phyloP scores from a whole-genome alignment of 371 early-diverging fungal genomes.

The Racocetra persica region DNA sequence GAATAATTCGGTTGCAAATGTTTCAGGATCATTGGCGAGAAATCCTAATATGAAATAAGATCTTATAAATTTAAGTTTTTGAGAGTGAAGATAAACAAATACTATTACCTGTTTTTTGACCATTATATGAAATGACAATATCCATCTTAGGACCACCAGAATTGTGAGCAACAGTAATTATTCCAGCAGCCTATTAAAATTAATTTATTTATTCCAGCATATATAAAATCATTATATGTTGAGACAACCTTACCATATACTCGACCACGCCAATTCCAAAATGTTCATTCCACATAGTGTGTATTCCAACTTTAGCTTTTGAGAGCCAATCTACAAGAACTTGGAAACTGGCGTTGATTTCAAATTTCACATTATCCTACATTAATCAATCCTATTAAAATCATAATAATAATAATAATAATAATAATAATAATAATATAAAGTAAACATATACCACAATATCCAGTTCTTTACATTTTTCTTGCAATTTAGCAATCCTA shows the following conservation, averaged over 20 bases:
- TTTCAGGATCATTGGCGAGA: slow-evolving; percentile 68
- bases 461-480: slow-evolving; percentile 56
- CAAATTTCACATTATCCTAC: slow-evolving; percentile 77
- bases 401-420: slow-evolving; percentile 10
- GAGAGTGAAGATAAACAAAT: neutral
- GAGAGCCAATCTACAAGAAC: slow-evolving; percentile 66
- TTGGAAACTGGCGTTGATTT: slow-evolving; percentile 83
- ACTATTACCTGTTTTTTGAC: slow-evolving; percentile 53
- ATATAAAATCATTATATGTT: neutral
- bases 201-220: neutral
- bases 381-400: slow-evolving; percentile 5
- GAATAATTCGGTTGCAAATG: slow-evolving; percentile 71
- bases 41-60: slow-evolving; percentile 59
- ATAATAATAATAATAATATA: neutral
- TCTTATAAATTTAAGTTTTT: neutral
- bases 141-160: slow-evolving; percentile 95
- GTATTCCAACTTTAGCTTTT: slow-evolving; percentile 80
- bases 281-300: slow-evolving; percentile 97
- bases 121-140: slow-evolving; percentile 75
- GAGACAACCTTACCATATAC: slow-evolving; percentile 77
- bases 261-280: slow-evolving; percentile 98
- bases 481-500: slow-evolving; percentile 70
- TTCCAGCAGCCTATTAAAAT: slow-evolving; percentile 78
- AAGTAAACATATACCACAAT: slow-evolving; percentile 56
- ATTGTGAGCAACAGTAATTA: slow-evolving; percentile 90